Evolutionary conservation across 148 eudicot species (phyloP), one percentile per base, ranked within the genome.

Genomic region (Selenicereus undatus): DNA sequence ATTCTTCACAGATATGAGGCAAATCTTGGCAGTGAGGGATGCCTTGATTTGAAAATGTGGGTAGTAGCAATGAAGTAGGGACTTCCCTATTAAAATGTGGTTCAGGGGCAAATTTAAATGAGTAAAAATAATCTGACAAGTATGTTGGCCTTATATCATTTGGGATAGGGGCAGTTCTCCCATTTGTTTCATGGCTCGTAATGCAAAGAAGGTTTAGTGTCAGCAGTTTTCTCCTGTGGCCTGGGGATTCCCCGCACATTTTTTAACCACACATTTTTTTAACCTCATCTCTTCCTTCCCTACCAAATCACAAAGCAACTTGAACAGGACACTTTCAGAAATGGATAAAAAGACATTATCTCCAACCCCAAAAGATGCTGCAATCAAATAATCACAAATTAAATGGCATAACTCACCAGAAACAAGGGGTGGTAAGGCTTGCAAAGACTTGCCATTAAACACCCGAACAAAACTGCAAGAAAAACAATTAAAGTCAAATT

Each of bases 361-460:
- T 64, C 27, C 68, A 66, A 13, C 8, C 71, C 71, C 36, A 66
- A 27, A 3, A 27, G 16, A 66, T 5, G 2, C 11, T 27, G 35
- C 71, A 66, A 66, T 27, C 16, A 27, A 0, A 3, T 10, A 26
- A 27, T 26, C 17, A 9, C 35, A 66, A 66, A 26, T 66, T 26
- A 13, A 66, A 27, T n/a, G 22, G 71, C 22, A 66, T 20, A 27
- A 66, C 71, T 66, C 35, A 66, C 71, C 71, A 66, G 11, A 12
- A 27, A 66, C 71, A 66, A 66, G 71, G 71, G 71, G 71, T 66
- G 27, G 27, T 11, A 14, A 66, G 71, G 71, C 35, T 66, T 66
- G 71, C 71, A 66, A 27, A 66, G 71, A 66, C 71, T 66, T 66
- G 71, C 71, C 71, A 66, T 66, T 66, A 36, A 11, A 27, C 12